Base-by-base conservation (phyloP, 2,329 filamentous ascomycete species). In the Fonsecaea nubica region DNA sequence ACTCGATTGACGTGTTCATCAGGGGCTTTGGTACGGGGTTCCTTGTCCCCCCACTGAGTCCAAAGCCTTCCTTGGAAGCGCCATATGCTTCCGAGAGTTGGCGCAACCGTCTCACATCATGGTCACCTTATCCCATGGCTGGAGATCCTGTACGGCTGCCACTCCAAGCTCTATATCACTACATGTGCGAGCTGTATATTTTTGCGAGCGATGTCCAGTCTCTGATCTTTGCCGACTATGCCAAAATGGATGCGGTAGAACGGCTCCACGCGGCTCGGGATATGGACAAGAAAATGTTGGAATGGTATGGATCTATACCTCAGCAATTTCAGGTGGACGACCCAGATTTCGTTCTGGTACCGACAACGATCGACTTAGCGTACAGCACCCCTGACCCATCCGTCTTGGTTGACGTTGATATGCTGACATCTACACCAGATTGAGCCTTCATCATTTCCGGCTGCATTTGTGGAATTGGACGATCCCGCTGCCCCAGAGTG, bases 391-490 rank as follows among this genome's bases (percentile, higher is more conserved):
- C 38, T 52, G 21, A 42, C 54, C 8, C 18, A 18, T 8, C 18
- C 30, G 4, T 30, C 42, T 15, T 8, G 32, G 10, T 15, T 45
- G 5, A 58, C 33, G 54, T 36, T 32, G 8, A 32, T 10, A 25
- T n/a, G 13, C 63, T 66, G 9, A 66, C 58, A 10, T 21, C 1
- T 10, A 21, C 3, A 5, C 8, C 30, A 63, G 59, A 15, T n/a
- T 56, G 52, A 56, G 59, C 13, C 10, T 67, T 7, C 38, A 60
- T 40, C 62, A 64, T 63, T 58, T 61, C 50, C 60, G 65, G 12
- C 32, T 67, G 48, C 21, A 45, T 12, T 7, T 64, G 52, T 67
- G 65, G 65, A 67, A 64, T 45, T 61, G 56, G 60, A 55, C 61
- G 38, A 64, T 63, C 8, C 60, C 65, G 1, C 32, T 40, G 15